Evolutionary conservation across 2,329 filamentous ascomycete genomes (phyloP).

Genomic region (Orbilia blumenaviensis): DNA sequence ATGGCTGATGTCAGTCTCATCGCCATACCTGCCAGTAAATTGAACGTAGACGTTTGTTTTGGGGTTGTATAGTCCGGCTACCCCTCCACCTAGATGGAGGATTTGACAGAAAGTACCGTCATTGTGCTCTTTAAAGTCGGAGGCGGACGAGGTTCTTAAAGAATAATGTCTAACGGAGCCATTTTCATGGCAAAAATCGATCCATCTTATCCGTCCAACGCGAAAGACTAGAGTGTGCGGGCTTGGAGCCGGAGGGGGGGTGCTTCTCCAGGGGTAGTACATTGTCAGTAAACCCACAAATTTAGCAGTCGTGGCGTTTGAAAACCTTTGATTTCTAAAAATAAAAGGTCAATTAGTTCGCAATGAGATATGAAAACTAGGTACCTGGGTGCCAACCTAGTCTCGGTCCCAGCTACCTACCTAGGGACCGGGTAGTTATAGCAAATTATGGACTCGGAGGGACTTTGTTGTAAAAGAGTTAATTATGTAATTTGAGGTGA

Average conservation of each 20-base stretch:
- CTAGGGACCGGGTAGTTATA: no score
- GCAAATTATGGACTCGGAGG: no score
- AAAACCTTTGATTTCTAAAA: no score
- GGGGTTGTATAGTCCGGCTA: not conserved
- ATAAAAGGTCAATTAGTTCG: no score
- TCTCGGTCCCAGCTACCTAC: no score
- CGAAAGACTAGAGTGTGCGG: not conserved
- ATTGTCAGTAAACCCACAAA: no score
- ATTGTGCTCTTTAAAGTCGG: not conserved
- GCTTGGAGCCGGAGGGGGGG: not conserved
- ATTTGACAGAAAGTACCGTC: not conserved
- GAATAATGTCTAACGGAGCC: not conserved
- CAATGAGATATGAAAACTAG: no score
- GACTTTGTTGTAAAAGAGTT: no score
- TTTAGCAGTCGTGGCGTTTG: no score
- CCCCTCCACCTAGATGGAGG: not conserved
- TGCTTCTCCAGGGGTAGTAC: no score
- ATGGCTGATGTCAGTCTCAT: not conserved
- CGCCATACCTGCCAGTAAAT: not conserved
- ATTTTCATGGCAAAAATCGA: not conserved
- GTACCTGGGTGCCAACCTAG: no score
- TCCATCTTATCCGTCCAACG: not conserved
- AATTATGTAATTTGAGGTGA: no score
- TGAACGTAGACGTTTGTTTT: not conserved
- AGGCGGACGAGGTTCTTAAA: not conserved